A percentile compares a stretch with the other conserved stretches of the same genome.
Evolutionary conservation across 176 grass and related monocot species (phyloP).

Genomic region (Ananas comosus): DNA sequence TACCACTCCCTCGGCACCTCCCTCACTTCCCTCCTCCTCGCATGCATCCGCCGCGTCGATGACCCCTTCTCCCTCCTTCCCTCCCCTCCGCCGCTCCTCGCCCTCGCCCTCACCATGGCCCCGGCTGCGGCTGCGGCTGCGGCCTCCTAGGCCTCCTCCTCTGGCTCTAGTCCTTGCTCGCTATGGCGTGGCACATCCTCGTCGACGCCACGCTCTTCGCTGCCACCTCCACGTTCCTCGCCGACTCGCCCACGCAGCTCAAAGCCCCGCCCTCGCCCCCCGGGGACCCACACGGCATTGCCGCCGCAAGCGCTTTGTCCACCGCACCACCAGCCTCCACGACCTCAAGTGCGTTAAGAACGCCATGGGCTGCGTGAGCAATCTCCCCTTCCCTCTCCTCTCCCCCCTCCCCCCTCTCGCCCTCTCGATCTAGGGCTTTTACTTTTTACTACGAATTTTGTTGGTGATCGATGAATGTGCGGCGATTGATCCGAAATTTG

Average conservation of each 20-base stretch:
- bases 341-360: constrained; percentile 78
- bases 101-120: constrained; percentile 20
- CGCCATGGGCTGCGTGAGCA: constrained; percentile 78
- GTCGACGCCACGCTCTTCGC: constrained; percentile 43
- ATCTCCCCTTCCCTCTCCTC: background rate
- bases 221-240: constrained; percentile 41
- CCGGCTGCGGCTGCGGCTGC: background rate
- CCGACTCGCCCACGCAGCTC: constrained; percentile 50
- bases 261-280: constrained; percentile 39
- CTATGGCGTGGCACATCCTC: constrained; percentile 61
- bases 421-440: background rate
- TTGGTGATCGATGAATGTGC: too few relatives aligned
- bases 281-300: constrained; percentile 39
- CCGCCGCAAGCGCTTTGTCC: constrained; percentile 55
- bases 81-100: constrained; percentile 17
- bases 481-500: too few relatives aligned
- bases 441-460: too few relatives aligned
- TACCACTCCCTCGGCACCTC: constrained; percentile 93
- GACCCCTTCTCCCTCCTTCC: constrained; percentile 28
- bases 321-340: constrained; percentile 54
- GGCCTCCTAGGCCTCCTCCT: constrained; percentile 4
- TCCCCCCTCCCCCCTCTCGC: too few relatives aligned
- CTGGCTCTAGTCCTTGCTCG: constrained; percentile 34
- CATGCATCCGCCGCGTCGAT: constrained; percentile 48
- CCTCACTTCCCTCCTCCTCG: constrained; percentile 73